Base-by-base conservation (phyloP, 2,329 filamentous ascomycete genomes). In the Ceratocystis eucalypticola region DNA sequence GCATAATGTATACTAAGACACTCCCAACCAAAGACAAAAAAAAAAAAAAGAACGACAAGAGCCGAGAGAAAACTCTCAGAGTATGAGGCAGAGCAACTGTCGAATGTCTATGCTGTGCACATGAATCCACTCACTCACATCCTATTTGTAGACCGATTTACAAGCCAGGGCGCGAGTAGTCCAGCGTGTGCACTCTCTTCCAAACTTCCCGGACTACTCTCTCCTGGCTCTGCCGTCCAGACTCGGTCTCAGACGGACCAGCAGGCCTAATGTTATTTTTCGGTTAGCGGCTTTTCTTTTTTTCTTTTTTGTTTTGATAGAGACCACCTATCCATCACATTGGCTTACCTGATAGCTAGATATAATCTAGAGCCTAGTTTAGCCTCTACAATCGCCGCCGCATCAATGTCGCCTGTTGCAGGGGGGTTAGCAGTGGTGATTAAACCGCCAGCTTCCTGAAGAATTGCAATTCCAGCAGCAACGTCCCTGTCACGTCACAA, bases 371-470 rank as follows among this genome's bases (percentile, higher is more conserved):
- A 84, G 0, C 88, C 88, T 10, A 91, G 74, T 63, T 78, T 79
- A 1, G 82, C 83, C 8, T 85, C 81, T 62, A 80, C 76, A 28
- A 91, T 85, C 0, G 22, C 33, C 5, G 25, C 41, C 4, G 78
- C 74, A 1, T 80, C 82, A 0, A 77, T 84, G 10, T 79, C 77
- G 12, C 76, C 74, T 69, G 88, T 77, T 48, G 80, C 74, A 0
- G 88, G 88, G 1, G 88, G 87, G 70, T 90, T 90, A 0, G 87
- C 88, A 2, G 85, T 88, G 0, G 88, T 91, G 22, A 91, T 79
- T 3, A 91, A 73, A 0, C 88, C 88, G 1, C 88, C 88, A 1
- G 88, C 88, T 75, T 91, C 88, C 67, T 85, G 77, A 0, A 91
- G 76, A 50, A 91, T 85, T 3, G 86, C 87, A 67, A 90, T 84